Evolutionary conservation across 441 rosid species (phyloP).

Genomic region (Adansonia gregorii): DNA sequence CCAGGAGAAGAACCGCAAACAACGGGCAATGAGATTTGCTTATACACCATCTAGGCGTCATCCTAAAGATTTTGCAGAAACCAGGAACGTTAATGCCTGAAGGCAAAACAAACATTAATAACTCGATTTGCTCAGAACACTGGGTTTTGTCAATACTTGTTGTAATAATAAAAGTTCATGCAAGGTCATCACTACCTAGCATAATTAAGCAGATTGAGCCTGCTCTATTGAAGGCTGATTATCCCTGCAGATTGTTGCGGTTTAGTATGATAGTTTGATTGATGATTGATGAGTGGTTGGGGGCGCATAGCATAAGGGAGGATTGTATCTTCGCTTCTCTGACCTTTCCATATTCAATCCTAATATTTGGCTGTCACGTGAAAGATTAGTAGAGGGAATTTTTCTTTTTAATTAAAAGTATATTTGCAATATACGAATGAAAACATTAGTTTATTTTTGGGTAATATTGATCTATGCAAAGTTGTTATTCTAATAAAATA

Average conservation of each 20-base stretch:
- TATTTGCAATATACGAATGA: background rate
- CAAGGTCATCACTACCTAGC: background rate
- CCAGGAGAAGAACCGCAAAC: slow-evolving; percentile 43
- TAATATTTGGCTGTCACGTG: background rate
- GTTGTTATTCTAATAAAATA: too few relatives aligned
- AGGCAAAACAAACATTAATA: background rate
- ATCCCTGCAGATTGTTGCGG: background rate
- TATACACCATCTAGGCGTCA: slow-evolving; percentile 71
- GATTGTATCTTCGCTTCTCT: background rate
- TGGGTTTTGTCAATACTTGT: background rate
- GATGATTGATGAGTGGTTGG: background rate
- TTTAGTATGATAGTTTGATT: background rate
- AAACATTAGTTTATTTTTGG: too few relatives aligned
- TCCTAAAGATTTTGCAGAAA: background rate
- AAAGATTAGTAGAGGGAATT: background rate
- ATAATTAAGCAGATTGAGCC: background rate
- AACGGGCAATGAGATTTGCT: slow-evolving; percentile 66
- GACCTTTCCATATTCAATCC: background rate
- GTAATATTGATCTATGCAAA: too few relatives aligned
- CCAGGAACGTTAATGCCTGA: background rate
- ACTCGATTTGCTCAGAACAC: background rate
- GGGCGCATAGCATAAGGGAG: background rate
- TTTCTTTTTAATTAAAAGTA: background rate
- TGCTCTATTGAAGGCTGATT: background rate
- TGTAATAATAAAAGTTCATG: background rate